Base-by-base conservation (phyloP, 2,329 filamentous ascomycete genomes). In the Ophiostoma ips region DNA sequence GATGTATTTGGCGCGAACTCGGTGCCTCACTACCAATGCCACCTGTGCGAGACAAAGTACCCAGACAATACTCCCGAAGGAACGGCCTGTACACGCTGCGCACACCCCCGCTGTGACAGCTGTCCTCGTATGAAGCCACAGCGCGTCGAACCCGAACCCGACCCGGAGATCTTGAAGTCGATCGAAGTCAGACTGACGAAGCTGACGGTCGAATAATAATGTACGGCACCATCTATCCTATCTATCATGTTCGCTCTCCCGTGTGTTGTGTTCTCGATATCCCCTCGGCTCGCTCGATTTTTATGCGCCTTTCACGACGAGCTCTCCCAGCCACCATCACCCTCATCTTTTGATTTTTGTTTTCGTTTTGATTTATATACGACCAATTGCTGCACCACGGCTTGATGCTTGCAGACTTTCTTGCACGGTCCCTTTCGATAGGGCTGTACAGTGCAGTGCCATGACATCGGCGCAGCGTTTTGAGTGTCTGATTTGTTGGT, bases 1-100 rank as follows among this genome's bases (percentile, higher is more conserved):
- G 82, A 86, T 57, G 73, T 67, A 34, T 77, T 75, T 48, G 75
- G 74, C 2, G 64, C 66, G 3, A 71, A 65, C 52, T 71, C 72
- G 53, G 65, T 71, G 34, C 71, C 73, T 21, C 68, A 75, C 48
- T 76, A 75, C 60, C 69, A 70, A 31, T 87, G 84, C 63, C 73
- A 80, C 56, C 66, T 72, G 49, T 88, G 84, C 67, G 71, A 72
- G 59, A 70, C 71, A 16, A 68, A 76, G 37, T 83, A 78, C 61
- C 70, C 72, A 0, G 60, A 66, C 1, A 63, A 68, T 19, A 69
- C 73, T 2, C 66, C 71, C 3, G 68, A 77, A 38, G 73, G 72
- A 7, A 69, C 70, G 6, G 65, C 66, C 34, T 87, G 83, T 66
- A 63, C 64, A 44, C 73, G 71, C 15, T 87, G 83, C 59, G 68